Conservation (phyloP, 2,329 filamentous ascomycete genomes). For the Aspergillus sp. region DNA sequence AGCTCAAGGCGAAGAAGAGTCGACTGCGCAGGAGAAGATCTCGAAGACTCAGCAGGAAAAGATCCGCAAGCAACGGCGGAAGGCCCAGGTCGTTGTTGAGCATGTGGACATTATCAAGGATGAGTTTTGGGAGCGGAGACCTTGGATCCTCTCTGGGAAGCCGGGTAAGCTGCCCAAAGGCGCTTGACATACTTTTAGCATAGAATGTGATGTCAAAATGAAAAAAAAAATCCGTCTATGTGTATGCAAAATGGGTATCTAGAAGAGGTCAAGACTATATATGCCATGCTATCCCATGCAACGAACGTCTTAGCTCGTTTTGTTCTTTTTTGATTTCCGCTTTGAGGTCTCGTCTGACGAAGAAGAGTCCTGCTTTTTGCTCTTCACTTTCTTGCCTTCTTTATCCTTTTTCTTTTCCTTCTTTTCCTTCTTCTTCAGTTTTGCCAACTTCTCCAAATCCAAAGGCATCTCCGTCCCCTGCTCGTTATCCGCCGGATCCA, state of each 20-base stretch:
- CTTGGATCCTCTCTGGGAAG: constrained; percentile 80
- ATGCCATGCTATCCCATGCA: constrained; percentile 5
- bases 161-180: constrained; percentile 70
- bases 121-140: constrained; percentile 86
- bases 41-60: constrained; percentile 85
- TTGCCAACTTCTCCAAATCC: constrained; percentile 35
- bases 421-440: constrained; percentile 28
- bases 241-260: constrained; percentile 40
- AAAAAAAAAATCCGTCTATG: constrained; percentile 14
- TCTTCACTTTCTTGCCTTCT: constrained; percentile 38
- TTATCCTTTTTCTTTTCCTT: constrained; percentile 28
- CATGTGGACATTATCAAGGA: constrained; percentile 95
- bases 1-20: constrained; percentile 22
- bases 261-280: constrained; percentile 19
- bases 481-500: constrained; percentile 25
- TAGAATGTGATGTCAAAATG: constrained; percentile 2
- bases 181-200: constrained; percentile 9
- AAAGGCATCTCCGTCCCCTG: constrained; percentile 33
- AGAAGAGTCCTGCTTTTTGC: constrained; percentile 31
- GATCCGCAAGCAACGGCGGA: constrained; percentile 77
- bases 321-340: constrained; percentile 54
- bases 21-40: constrained; percentile 45
- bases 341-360: constrained; percentile 40
- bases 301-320: constrained; percentile 36
- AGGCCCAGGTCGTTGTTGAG: constrained; percentile 79